Evolutionary conservation across 1,284 basidiomycete genomes (phyloP).

Genomic region (Puccinia horiana): DNA sequence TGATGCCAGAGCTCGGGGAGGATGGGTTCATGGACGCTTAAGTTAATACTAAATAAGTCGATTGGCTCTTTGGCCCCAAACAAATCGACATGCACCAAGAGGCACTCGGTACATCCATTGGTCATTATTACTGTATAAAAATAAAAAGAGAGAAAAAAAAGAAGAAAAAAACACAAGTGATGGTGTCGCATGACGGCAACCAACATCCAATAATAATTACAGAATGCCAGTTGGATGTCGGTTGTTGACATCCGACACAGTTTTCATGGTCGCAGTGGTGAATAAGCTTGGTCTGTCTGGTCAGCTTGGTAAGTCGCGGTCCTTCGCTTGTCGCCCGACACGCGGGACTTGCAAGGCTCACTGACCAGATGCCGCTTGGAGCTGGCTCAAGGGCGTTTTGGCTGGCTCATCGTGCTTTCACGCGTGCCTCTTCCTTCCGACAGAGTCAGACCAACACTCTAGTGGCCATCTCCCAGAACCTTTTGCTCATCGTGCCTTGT

Average conservation of each 20-base stretch:
- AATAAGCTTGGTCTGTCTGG: not conserved
- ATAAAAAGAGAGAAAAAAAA: too few species aligned
- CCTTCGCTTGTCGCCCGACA: conserved; percentile 12
- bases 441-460: not conserved
- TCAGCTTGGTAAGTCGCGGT: not conserved
- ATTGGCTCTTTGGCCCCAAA: conserved; percentile 14
- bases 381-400: not conserved
- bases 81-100: conserved; percentile 4
- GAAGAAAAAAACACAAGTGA: too few species aligned
- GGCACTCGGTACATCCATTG: not conserved
- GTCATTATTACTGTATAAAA: not conserved
- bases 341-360: not conserved
- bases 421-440: not conserved
- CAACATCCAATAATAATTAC: too few species aligned
- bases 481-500: not conserved
- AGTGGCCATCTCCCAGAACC: not conserved
- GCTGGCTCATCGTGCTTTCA: too few species aligned
- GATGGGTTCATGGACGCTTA: not conserved
- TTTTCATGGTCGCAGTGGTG: not conserved
- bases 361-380: not conserved
- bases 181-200: too few species aligned
- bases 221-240: too few species aligned
- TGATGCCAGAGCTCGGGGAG: not conserved
- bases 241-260: too few species aligned
- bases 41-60: not conserved